These are phyloP conservation scores for Saccharata proteae DNA, from an alignment of 2,329 filamentous ascomycete genomes.

Conservation along the genomic window DNA sequence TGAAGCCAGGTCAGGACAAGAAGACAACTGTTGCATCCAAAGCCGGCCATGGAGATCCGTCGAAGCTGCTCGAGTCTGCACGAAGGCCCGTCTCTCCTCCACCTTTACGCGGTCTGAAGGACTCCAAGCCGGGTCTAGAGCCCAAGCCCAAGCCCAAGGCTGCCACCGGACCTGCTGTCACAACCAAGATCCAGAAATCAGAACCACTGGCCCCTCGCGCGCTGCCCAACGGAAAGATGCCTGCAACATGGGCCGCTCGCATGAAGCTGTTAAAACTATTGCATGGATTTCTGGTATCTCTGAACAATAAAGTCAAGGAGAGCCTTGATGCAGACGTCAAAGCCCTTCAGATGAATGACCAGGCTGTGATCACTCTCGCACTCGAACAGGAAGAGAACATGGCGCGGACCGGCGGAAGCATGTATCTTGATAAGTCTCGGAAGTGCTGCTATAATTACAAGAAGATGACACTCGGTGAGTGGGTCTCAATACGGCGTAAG, in stretches of 20 bases:
- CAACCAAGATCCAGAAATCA: constrained; percentile 23
- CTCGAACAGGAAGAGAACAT: constrained; percentile 69
- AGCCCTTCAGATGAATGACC: constrained; percentile 47
- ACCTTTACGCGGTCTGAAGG: background rate
- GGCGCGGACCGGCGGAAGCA: constrained; percentile 51
- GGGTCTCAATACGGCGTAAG: constrained; percentile 48
- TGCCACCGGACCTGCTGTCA: constrained; percentile 4
- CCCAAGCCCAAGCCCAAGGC: constrained; percentile 16
- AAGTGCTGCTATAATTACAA: constrained; percentile 63
- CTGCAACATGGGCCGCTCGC: constrained; percentile 24
- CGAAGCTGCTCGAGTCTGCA: constrained; percentile 14
- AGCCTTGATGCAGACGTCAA: constrained; percentile 38
- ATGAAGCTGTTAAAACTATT: constrained; percentile 43
- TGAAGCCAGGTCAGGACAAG: too few relatives aligned
- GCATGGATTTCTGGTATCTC: constrained; percentile 51
- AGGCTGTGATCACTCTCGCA: constrained; percentile 55
- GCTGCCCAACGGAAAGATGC: constrained; percentile 41
- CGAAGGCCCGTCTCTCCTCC: constrained; percentile 12
- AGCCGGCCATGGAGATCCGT: too few relatives aligned
- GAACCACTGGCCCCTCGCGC: constrained; percentile 52
- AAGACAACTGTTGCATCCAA: constrained; percentile 7
- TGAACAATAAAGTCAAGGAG: constrained; percentile 52
- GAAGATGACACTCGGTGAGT: constrained; percentile 60
- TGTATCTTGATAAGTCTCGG: constrained; percentile 78
- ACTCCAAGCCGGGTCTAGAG: too few relatives aligned